These are phyloP conservation scores for Phytopythium ostracodes DNA, from an alignment of 352 stramenopile species.

Conservation along the genomic window DNA sequence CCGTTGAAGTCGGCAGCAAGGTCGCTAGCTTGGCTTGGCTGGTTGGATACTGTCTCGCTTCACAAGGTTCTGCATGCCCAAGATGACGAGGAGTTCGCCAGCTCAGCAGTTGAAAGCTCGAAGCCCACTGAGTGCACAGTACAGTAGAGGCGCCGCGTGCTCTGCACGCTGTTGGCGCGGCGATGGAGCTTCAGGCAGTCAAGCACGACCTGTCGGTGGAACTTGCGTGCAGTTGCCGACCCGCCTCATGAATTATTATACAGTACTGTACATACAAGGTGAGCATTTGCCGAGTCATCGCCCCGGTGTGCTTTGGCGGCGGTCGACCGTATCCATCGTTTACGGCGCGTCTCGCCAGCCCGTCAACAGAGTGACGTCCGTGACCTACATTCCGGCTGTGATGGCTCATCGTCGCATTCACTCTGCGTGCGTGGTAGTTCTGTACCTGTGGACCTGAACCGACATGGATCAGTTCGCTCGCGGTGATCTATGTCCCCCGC, in stretches of 20 bases:
- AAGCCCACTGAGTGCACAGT: no score
- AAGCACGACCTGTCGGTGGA: no score
- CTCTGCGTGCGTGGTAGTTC: neutral
- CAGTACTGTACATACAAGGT: no score
- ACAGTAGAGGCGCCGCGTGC: no score
- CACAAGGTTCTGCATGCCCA: neutral
- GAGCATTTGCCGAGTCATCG: neutral
- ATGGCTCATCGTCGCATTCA: neutral
- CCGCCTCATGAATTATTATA: no score
- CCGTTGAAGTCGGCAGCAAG: neutral
- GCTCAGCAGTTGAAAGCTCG: no score
- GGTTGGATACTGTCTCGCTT: neutral
- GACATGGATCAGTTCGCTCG: neutral
- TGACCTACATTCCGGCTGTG: neutral
- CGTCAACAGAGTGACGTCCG: neutral
- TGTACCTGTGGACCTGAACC: neutral
- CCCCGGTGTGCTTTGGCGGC: no score
- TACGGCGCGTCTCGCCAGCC: neutral
- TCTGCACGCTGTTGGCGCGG: no score
- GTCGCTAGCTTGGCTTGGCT: neutral
- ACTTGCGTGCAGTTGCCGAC: no score
- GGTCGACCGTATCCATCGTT: neutral
- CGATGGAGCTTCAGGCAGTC: no score
- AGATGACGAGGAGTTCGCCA: no score
- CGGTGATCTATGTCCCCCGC: neutral